Conservation (phyloP, 2,329 filamentous ascomycete species). For the Seiridium unicorne region DNA sequence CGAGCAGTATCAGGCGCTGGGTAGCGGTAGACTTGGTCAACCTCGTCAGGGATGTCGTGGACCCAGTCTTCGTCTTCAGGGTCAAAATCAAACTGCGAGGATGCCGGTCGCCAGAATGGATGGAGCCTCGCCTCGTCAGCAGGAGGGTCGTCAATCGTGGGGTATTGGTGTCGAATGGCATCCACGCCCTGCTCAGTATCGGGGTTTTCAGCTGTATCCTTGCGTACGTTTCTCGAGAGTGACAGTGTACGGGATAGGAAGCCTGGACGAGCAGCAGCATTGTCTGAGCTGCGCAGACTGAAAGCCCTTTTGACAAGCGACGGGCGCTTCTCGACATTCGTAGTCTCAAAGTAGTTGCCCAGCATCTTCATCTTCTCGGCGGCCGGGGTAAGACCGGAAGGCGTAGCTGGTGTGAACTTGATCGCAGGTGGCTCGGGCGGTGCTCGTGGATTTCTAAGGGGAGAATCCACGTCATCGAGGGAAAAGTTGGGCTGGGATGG, state of each 20-base stretch:
- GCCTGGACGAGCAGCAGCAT: slow-evolving; percentile 37
- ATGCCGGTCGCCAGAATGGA: slow-evolving; percentile 60
- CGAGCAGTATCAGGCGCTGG: slow-evolving; percentile 47
- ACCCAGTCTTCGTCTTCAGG: slow-evolving; percentile 24
- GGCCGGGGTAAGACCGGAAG: slow-evolving; percentile 56
- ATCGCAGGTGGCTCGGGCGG: slow-evolving; percentile 53
- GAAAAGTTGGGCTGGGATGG: slow-evolving; percentile 49
- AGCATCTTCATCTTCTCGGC: slow-evolving; percentile 50
- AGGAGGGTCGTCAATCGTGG: slow-evolving; percentile 42
- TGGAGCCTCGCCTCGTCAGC: slow-evolving; percentile 55
- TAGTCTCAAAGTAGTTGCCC: slow-evolving; percentile 53
- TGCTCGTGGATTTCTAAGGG: slow-evolving; percentile 59
- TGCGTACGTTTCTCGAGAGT: slow-evolving; percentile 41
- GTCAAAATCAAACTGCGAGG: slow-evolving; percentile 32
- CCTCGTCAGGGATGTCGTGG: slow-evolving; percentile 29
- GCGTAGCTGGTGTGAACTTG: slow-evolving; percentile 62
- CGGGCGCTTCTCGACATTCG: slow-evolving; percentile 37
- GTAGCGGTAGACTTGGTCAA: slow-evolving; percentile 40
- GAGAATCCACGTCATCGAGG: slow-evolving; percentile 58
- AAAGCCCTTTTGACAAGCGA: slow-evolving; percentile 56
- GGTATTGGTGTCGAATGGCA: slow-evolving; percentile 31
- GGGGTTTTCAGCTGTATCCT: slow-evolving; percentile 23
- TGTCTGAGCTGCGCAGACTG: slow-evolving; percentile 46
- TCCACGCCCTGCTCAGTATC: slow-evolving; percentile 24
- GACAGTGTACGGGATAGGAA: slow-evolving; percentile 53